Conservation (phyloP, 2,329 filamentous ascomycete genomes). For the Dactylellina drechsleri region DNA sequence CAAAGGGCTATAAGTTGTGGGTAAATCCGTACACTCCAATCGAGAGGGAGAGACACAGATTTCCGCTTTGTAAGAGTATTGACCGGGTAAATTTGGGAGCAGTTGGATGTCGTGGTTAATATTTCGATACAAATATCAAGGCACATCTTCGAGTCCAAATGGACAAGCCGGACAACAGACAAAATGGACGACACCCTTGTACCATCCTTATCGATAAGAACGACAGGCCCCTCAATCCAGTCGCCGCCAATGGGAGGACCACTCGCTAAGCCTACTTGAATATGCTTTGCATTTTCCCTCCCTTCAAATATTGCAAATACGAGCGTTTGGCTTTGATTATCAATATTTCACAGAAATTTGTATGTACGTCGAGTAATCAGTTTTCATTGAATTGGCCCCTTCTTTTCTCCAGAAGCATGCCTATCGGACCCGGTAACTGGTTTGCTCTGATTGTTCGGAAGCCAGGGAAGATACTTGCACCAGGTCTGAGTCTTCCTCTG, state of each 20-base stretch:
- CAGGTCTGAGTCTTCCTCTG: neutral
- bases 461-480: constrained; percentile 4
- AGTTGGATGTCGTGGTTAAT: no score
- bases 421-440: constrained; percentile 30
- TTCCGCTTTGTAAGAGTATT: constrained; percentile 3
- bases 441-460: neutral
- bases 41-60: neutral
- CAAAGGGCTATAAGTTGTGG: constrained; percentile 9
- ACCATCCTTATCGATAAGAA: constrained; percentile 47
- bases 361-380: constrained; percentile 7
- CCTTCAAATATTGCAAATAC: neutral
- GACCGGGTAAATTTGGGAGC: constrained; percentile 33
- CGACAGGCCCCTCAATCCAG: constrained; percentile 22
- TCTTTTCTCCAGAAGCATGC: neutral
- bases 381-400: neutral
- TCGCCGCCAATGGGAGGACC: no score
- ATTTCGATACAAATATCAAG: no score
- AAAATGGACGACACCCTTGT: neutral
- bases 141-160: no score
- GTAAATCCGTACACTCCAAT: neutral
- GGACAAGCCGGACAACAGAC: no score
- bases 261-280: no score
- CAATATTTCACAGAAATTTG: neutral
- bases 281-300: no score
- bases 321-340: constrained; percentile 3